Base-by-base conservation (phyloP, 169 alveolate genomes). In the Fabrea salina region DNA sequence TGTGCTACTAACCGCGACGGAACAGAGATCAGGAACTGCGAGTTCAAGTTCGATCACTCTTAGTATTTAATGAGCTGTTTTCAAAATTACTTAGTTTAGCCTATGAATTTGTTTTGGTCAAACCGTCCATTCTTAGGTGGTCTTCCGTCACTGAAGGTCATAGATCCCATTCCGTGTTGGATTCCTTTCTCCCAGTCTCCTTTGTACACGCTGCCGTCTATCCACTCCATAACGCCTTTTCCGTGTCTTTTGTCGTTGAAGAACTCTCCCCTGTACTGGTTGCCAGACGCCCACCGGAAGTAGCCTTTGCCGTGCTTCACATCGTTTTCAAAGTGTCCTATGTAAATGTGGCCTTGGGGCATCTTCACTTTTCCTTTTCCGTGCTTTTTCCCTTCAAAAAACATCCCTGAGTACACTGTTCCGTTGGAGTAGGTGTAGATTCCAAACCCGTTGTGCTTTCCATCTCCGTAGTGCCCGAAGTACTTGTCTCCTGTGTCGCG, bases 141-240 rank as follows among this genome's bases (percentile, higher is more conserved):
- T 27, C 79, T 70, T 70, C 96, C 94, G 61, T 96, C 97, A 2
- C 91, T 85, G 95, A 95, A 96, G 39, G 90, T 64, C 86, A 93
- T 90, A n/a, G 84, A 77, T 16, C 98, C 98, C 19, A 84, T 82
- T 27, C 98, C 98, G 35, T 90, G 91, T 82, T 93, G 95, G 86
- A 88, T 87, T 5, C 97, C 97, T 50, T 89, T 70, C 19, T 72
- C 89, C 83, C 92, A 96, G 49, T 82, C 83, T 16, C 98, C 98
- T 53, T 88, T 85, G 86, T 89, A 94, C 41, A 67, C 43, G 53
- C 93, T 87, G n/a, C 93, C 92, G 67, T 89, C 94, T 64, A 83
- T 80, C 92, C 94, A 93, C 50, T 81, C 79, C 79, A 91, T 96
- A 80, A 84, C 80, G 4, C 96, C 97, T 43, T 88, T 90, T 44